These are phyloP conservation scores for Dactylellina cionopaga DNA, from an alignment of 2,329 filamentous ascomycete species.

Conservation along the genomic window DNA sequence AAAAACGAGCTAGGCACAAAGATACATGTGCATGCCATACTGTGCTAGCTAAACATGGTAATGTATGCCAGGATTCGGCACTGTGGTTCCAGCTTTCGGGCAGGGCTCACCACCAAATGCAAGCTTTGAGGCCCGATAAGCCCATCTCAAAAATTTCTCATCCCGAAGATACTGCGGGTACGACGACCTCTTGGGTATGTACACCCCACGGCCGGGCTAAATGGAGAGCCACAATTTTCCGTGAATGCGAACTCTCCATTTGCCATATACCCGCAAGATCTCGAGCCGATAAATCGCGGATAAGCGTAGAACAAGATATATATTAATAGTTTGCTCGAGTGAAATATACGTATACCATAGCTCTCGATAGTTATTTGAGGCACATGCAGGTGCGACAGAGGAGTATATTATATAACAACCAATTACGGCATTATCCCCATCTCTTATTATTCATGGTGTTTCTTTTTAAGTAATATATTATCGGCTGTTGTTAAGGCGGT, in stretches of 20 bases:
- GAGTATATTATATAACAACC: too few species aligned
- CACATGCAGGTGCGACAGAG: too few species aligned
- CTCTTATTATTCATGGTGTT: neutral
- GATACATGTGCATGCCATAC: conserved; percentile 29
- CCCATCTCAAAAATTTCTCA: conserved; percentile 49
- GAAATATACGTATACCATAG: too few species aligned
- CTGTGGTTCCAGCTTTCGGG: conserved; percentile 6
- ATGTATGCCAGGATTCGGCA: conserved; percentile 35
- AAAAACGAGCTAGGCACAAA: neutral
- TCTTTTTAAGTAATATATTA: too few species aligned
- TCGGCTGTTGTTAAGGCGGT: conserved; percentile 9
- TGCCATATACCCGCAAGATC: conserved; percentile 37
- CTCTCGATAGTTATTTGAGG: too few species aligned
- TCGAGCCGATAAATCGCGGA: conserved; percentile 32
- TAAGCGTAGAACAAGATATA: too few species aligned
- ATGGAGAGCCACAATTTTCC: conserved; percentile 43
- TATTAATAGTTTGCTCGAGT: too few species aligned
- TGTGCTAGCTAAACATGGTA: conserved; percentile 38
- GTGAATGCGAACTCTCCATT: conserved; percentile 26
- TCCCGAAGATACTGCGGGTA: conserved; percentile 23
- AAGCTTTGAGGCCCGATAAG: conserved; percentile 23
- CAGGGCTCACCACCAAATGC: conserved; percentile 44
- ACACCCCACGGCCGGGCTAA: conserved; percentile 51
- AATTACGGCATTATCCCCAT: too few species aligned
- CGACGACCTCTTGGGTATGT: too few species aligned